phyloP scores from a whole-genome alignment of 208 protist species.

The Trichomonas vaginalis region DNA sequence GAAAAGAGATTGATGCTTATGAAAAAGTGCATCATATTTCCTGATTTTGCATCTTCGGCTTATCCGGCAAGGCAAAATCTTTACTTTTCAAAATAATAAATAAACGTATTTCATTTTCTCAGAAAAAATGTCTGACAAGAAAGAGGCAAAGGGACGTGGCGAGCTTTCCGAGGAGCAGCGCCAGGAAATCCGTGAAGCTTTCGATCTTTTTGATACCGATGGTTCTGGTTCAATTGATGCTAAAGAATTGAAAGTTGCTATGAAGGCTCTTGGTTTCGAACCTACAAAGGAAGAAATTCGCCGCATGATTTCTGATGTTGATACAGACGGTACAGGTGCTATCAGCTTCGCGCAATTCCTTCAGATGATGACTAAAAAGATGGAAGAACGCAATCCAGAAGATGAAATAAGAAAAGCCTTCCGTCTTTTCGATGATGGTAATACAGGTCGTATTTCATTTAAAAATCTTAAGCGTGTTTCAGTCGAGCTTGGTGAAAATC shows the following conservation, averaged over 20 bases:
- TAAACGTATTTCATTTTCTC: not conserved
- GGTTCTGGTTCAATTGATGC: conserved; percentile 68
- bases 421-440: conserved; percentile 38
- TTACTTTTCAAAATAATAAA: no score
- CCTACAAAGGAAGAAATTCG: conserved; percentile 72
- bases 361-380: conserved; percentile 66
- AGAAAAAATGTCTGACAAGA: not conserved
- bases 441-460: conserved; percentile 62
- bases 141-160: not conserved
- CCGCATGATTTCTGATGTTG: conserved; percentile 57
- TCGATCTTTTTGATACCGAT: conserved; percentile 82
- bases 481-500: conserved; percentile 57
- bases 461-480: conserved; percentile 68
- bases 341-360: conserved; percentile 61
- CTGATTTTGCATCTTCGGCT: no score
- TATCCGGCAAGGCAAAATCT: no score
- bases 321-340: conserved; percentile 52
- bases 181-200: conserved; percentile 93
- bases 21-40: no score
- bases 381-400: conserved; percentile 61
- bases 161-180: conserved; percentile 89
- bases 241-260: conserved; percentile 96
- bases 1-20: no score
- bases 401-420: conserved; percentile 35
- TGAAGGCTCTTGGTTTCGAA: conserved; percentile 94